Percentiles rank a stretch among this genome's conserved stretches.
Evolutionary conservation across 2,329 filamentous ascomycete species (phyloP).

Genomic region (Diaporthe caulivora): DNA sequence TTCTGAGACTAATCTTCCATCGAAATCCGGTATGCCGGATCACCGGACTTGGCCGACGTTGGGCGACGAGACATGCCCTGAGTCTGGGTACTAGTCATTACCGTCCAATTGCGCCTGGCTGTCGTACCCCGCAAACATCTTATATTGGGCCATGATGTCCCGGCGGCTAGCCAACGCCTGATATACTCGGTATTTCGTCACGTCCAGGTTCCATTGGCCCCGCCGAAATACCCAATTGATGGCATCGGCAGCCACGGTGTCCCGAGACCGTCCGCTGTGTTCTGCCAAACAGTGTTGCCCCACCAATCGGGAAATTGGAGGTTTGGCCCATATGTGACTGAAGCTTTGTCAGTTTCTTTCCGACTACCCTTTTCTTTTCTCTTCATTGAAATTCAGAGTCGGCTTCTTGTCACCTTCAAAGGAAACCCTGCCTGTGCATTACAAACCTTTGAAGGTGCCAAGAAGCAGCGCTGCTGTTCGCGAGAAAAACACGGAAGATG

Average conservation of each 20-base stretch:
- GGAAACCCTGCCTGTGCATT: neutral
- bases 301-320: slow-evolving; percentile 51
- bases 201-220: slow-evolving; percentile 49
- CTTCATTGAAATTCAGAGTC: neutral
- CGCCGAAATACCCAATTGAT: slow-evolving; percentile 49
- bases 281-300: slow-evolving; percentile 52
- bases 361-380: too few relatives aligned
- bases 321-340: slow-evolving; percentile 49
- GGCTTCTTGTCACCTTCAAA: neutral
- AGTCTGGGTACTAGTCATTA: neutral
- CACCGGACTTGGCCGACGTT: neutral
- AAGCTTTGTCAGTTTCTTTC: neutral
- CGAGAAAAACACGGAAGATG: too few relatives aligned
- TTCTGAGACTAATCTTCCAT: neutral
- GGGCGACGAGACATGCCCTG: neutral
- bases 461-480: neutral
- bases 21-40: too few relatives aligned
- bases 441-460: neutral
- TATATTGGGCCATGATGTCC: neutral
- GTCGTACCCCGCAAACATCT: neutral
- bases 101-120: neutral
- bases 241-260: slow-evolving; percentile 49
- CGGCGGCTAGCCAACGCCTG: slow-evolving; percentile 6
- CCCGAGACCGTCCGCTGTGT: slow-evolving; percentile 50
- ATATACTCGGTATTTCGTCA: slow-evolving; percentile 32